Evolutionary conservation across 345 rosid species (phyloP), one percentile per base, ranked within the genome.

Genomic region (Gossypium arboreum): DNA sequence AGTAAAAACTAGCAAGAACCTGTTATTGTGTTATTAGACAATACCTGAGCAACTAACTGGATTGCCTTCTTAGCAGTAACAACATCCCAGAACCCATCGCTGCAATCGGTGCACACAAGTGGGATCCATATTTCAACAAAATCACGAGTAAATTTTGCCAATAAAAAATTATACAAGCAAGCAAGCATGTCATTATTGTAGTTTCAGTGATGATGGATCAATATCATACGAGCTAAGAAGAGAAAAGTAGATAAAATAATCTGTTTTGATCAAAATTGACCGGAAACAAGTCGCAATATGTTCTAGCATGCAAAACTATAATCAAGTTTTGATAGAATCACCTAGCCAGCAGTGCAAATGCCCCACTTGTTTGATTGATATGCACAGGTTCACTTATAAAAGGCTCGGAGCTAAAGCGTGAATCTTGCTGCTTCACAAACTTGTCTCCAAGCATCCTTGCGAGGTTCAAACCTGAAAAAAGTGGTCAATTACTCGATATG

Each of bases 391-490:
- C 79, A 77, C 99, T 96, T 80, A 90, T 84, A 73, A 81, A 89
- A 50, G 99, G 99, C 82, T 90, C 97, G 12, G 97, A 85, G 72
- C 91, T 89, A 79, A 93, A 93, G 43, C 98, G 89, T 11, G 80
- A 74, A 63, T 96, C 99, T 85, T 93, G 94, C 84, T 89, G 89
- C 83, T 96, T 96, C 76, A 89, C 81, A 83, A 89, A 96, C 72
- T 96, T 96, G 85, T 92, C 99, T 75, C 99, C 99, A 69, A 96
- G 98, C 97, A 93, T 89, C 74, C 97, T 88, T 58, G 97, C 91
- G 71, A 96, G 97, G 82, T 90, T 93, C 84, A 96, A 75, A 56
- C 99, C 99, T 96, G 84, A 73, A 70, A 43, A 22, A 24, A 72
- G 47, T 3, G 29, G n/a, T 7, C 24, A 44, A 61, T 10, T 69